Evolutionary conservation across 2,329 filamentous ascomycete genomes (phyloP), one percentile per base, ranked within the genome.

Genomic region (Gaeumannomyces tritici): DNA sequence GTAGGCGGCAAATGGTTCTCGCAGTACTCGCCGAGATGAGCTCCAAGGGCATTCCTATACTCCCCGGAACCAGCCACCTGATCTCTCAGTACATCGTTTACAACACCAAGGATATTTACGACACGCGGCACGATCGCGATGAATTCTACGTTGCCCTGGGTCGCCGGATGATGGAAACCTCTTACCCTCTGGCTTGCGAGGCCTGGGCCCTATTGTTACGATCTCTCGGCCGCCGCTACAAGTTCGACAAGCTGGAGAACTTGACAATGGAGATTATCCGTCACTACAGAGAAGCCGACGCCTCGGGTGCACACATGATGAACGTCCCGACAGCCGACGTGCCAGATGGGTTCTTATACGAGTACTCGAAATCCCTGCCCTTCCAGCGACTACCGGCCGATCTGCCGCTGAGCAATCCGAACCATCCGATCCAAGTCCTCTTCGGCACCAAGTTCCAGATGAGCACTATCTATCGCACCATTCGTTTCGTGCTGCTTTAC

Each of bases 401-500:
- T 62, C 69, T 83, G 15, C 73, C 76, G 1, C 69, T 75, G 28
- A 64, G 65, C 12, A 75, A 77, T 61, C 72, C 70, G 1, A 67
- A 74, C 15, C 82, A 84, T 63, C 82, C 82, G 2, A 62, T 84
- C 8, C 75, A 73, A 55, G 73, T 73, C 51, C 71, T 84, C 26
- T 83, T 84, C 64, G 70, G 75, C 55, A 60, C 64, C 13, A 68
- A 67, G 29, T 63, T 82, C 26, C 71, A 81, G 61, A 70, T 72
- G 1, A 68, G 70, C 2, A 73, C 82, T 21, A 65, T 82, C 11
- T 72, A 79, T 47, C 81, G 77, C 73, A 76, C 77, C 0, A 69
- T 71, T 2, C 66, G 66, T 35, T 51, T 51, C 42, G 42, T 51
- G 42, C 42, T 51, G 21, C 42, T 51, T 11, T 51, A 51, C 42